Base-by-base conservation (phyloP, 1,139 yeast species). In the Sugiyamaella castrensis region DNA sequence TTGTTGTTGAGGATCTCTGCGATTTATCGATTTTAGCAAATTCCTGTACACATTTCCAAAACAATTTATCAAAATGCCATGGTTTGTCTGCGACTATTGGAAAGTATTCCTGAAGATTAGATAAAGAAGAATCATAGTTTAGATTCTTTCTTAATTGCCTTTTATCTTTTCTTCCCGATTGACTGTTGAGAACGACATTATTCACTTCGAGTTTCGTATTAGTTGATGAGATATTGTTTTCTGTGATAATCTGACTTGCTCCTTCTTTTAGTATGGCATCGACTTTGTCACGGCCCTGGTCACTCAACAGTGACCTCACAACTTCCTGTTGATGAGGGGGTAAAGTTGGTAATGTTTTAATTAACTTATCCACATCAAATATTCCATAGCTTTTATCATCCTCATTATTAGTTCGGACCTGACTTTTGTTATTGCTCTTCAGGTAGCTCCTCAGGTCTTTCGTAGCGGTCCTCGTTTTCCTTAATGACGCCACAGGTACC, bases 31-130 rank as follows among this genome's bases (percentile, higher is more conserved):
- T 40, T 33, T 46, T 46, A 8, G 29, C 29, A 19, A 51, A 45
- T n/a, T 42, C 35, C 9, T 16, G 16, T 30, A 53, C 43, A 1
- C 50, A 46, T 34, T 37, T 38, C 60, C 60, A 57, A 12, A 57
- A 47, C 12, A 36, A 24, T 30, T 33, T 28, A 29, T 53, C 54
- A 8, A 26, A 41, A 30, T 41, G 38, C 11, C 15, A 24, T 4
- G 45, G 43, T 7, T 52, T 43, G 27, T 50, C 43, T 10, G 40
- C 36, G 15, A 52, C 47, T 6, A 45, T 12, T 32, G 34, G 35
- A 28, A 43, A 38, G 15, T 43, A 39, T 28, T 28, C 42, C 28
- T 44, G 43, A 29, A 48, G 36, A 24, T 46, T 40, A 27, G 31
- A 40, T 28, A 43, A 33, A 8, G 41, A 37, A 8, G 42, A 31